Evolutionary conservation across 2,329 filamentous ascomycete species (phyloP).

Genomic region (Cercospora sp.): DNA sequence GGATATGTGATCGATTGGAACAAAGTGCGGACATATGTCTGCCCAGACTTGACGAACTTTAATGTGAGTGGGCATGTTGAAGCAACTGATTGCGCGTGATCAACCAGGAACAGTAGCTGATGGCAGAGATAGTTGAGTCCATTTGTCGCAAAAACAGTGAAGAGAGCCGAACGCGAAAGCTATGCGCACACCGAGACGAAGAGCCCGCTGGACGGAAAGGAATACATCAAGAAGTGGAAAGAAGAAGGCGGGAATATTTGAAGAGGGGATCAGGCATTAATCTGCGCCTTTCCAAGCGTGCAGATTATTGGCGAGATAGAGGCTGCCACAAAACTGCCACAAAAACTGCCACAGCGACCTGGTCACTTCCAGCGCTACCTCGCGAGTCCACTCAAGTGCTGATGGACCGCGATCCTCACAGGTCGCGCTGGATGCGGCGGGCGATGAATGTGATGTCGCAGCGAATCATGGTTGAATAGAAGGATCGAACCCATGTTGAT

Average conservation of each 20-base stretch:
- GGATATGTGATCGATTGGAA: constrained; percentile 80
- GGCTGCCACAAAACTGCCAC: neutral
- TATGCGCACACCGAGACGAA: constrained; percentile 45
- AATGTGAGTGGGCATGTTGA: constrained; percentile 55
- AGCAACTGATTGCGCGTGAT: neutral
- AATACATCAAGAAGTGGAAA: constrained; percentile 41
- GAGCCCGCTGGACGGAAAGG: constrained; percentile 36
- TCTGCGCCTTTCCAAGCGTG: neutral
- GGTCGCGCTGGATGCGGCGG: neutral
- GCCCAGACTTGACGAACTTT: constrained; percentile 70
- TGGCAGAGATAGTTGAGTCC: constrained; percentile 67
- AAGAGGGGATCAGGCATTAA: neutral
- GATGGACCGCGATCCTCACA: neutral
- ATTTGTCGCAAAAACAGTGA: constrained; percentile 68
- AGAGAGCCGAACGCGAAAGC: constrained; percentile 51
- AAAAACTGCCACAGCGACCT: neutral
- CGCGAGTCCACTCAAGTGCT: constrained; percentile 7
- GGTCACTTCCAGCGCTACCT: neutral
- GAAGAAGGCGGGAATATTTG: constrained; percentile 37
- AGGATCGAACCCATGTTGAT: neutral
- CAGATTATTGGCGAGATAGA: neutral
- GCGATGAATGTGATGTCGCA: neutral
- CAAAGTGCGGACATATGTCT: constrained; percentile 89
- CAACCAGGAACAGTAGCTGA: neutral
- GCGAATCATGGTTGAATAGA: neutral